These are phyloP conservation scores for Cercospora beticola DNA, from an alignment of 2,329 filamentous ascomycete species.

Conservation along the genomic window DNA sequence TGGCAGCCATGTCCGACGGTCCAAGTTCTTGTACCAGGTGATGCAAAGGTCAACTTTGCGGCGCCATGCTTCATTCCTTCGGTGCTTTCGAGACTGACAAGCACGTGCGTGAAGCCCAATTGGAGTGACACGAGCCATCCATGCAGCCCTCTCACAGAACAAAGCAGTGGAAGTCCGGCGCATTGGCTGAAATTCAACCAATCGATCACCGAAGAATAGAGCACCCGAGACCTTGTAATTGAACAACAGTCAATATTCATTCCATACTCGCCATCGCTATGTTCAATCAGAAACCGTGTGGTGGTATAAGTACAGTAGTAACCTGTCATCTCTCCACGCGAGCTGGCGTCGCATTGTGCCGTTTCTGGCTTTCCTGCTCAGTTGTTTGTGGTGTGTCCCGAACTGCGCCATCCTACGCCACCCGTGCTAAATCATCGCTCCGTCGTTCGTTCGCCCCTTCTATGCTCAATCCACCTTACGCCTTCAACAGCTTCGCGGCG, in stretches of 20 bases:
- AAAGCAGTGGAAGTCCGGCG: neutral
- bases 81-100: neutral
- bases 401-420: constrained; percentile 7
- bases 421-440: neutral
- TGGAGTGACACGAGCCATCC: neutral
- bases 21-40: neutral
- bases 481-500: constrained; percentile 80
- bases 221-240: neutral
- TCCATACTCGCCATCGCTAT: constrained; percentile 28
- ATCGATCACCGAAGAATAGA: neutral
- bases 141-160: neutral
- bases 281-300: constrained; percentile 23
- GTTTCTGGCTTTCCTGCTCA: neutral
- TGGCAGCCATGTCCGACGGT: neutral
- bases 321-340: constrained; percentile 22
- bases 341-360: constrained; percentile 1
- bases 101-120: neutral
- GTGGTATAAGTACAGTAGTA: constrained; percentile 27
- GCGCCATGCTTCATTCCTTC: neutral
- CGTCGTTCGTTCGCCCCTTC: neutral
- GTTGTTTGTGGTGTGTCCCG: neutral
- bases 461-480: constrained; percentile 48
- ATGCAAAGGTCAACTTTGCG: neutral
- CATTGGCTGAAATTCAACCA: neutral
- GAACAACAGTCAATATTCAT: constrained; percentile 10